phyloP scores from a whole-genome alignment of 2,329 filamentous ascomycete genomes.

The Fusarium sp. region DNA sequence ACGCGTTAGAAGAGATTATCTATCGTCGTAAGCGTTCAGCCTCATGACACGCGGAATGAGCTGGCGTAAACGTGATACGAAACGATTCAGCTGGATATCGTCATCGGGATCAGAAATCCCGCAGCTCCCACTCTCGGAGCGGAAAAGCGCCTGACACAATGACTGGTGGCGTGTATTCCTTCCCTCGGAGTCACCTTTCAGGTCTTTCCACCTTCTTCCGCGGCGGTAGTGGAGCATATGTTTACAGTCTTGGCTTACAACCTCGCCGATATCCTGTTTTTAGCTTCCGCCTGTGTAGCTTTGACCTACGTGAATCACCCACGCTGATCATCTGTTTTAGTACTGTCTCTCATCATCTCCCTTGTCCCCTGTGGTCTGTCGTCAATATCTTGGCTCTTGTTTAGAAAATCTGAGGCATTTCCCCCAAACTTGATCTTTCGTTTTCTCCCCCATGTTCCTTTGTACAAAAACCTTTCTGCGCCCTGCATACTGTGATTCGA shows the following conservation, averaged over 20 bases:
- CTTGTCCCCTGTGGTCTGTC: conserved; percentile 14
- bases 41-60: background rate
- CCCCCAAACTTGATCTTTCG: background rate
- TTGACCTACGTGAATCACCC: conserved; percentile 29
- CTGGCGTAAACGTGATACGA: background rate
- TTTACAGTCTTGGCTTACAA: conserved; percentile 16
- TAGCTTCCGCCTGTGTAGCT: conserved; percentile 3
- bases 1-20: background rate
- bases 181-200: background rate
- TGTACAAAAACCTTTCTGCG: conserved; percentile 34
- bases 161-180: background rate
- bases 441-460: background rate
- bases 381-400: conserved; percentile 25
- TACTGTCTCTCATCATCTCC: conserved; percentile 38
- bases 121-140: conserved; percentile 9
- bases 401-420: conserved; percentile 32
- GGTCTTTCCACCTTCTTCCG: background rate
- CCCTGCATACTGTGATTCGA: background rate
- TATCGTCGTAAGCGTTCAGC: conserved; percentile 2
- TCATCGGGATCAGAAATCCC: conserved; percentile 7
- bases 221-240: conserved; percentile 1
- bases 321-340: conserved; percentile 33
- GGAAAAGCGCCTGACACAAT: background rate
- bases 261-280: conserved; percentile 22
- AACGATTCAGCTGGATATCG: background rate